A percentile compares a stretch with the other conserved stretches of the same genome.
Conservation (phyloP, 345 rosid species). For the Aquilaria malaccensis region DNA sequence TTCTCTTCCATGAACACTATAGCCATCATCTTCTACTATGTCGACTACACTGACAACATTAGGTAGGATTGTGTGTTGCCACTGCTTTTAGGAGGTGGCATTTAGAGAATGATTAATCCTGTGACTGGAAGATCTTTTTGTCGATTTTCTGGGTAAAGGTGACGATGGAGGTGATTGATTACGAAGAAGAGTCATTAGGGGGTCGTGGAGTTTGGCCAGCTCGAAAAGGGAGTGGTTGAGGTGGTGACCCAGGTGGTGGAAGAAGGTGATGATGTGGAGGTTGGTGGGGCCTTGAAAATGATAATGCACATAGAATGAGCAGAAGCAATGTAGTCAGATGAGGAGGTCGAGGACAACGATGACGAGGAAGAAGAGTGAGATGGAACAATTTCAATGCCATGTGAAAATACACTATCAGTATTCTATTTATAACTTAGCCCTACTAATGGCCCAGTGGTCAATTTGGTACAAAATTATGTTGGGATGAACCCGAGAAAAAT, state of each 20-base stretch:
- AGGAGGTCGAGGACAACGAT: background rate
- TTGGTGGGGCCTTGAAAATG: constrained; percentile 10
- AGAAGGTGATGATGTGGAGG: constrained; percentile 9
- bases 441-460: too few species aligned
- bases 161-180: constrained; percentile 26
- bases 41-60: too few species aligned
- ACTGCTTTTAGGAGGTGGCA: constrained; percentile 21
- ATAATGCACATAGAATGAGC: background rate
- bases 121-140: constrained; percentile 24
- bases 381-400: background rate
- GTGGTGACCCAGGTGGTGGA: constrained; percentile 15
- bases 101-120: constrained; percentile 23
- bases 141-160: constrained; percentile 25
- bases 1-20: too few species aligned
- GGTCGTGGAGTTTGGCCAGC: constrained; percentile 31
- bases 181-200: constrained; percentile 26
- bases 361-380: background rate
- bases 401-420: too few species aligned
- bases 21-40: too few species aligned
- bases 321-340: background rate
- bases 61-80: constrained; percentile 9
- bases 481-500: too few species aligned
- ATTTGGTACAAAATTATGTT: too few species aligned
- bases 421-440: too few species aligned
- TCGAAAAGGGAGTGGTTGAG: constrained; percentile 27